Evolutionary conservation across 176 grass and related monocot species (phyloP), one percentile per base, ranked within the genome.

Genomic region (Cenchrus purpureus): DNA sequence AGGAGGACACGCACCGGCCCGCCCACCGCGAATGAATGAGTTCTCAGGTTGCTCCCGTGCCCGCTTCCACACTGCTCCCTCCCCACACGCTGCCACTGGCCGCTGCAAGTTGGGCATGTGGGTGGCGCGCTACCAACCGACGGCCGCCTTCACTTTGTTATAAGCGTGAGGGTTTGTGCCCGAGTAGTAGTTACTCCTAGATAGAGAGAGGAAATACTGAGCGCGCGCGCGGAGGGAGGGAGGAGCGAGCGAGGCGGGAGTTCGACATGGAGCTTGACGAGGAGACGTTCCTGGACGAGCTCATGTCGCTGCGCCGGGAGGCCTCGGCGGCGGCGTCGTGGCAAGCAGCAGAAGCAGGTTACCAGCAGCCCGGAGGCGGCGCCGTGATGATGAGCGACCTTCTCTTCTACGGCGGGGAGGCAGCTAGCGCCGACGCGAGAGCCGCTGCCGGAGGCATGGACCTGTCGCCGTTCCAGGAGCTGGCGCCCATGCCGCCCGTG

Each of bases 241-340:
- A 0, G 11, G 25, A 34, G 28, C 10, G 25, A 46, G 43, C 5
- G 7, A 8, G 43, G 9, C 56, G 34, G 68, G 34, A 40, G 4
- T 40, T 40, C 16, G 44, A 5, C 45, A 94, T 92, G 94, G 94
- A 92, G 85, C 82, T 92, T 37, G 94, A 94, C 44, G 94, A 97
- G 88, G 85, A 89, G 56, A 80, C 88, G 14, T 92, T 97, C 85
- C 54, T 97, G 60, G 89, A 97, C 58, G 94, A 97, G 87, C 94
- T 97, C 34, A 87, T 94, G 84, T 88, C 91, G 20, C 76, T 90
- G 81, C 86, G 82, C 8, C 86, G 86, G 74, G 94, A 95, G 55
- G 79, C 73, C 2, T 0, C 43, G 20, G 6, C 63, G 20, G 4
- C 82, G 45, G 34, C 49, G 68, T 79, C 83, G 59, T 94, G 89